phyloP scores from a whole-genome alignment of 257 asterid species.

The Solanum infundibuliforme region DNA sequence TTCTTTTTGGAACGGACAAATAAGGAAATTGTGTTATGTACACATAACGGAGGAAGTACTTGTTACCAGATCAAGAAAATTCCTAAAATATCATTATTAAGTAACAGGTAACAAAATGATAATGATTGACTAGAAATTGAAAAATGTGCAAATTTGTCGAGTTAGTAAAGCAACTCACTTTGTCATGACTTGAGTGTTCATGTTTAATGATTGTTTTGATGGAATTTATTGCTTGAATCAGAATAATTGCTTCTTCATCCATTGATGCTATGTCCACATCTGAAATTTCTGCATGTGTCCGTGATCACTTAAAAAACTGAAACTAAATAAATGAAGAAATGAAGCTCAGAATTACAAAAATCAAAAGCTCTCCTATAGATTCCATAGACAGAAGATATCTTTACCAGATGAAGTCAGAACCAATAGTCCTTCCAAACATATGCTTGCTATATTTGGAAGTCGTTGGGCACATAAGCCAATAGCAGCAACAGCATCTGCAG shows the following conservation, averaged over 20 bases:
- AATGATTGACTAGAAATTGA: background rate
- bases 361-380: slow-evolving; percentile 4
- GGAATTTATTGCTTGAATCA: slow-evolving; percentile 77
- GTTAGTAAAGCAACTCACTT: slow-evolving; percentile 30
- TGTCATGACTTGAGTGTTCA: slow-evolving; percentile 67
- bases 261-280: slow-evolving; percentile 30
- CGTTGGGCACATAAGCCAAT: slow-evolving; percentile 79
- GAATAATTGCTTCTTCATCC: slow-evolving; percentile 61
- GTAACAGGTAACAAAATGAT: background rate
- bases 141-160: background rate
- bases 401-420: slow-evolving; percentile 63
- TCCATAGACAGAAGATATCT: slow-evolving; percentile 7
- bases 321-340: background rate
- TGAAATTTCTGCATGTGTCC: slow-evolving; percentile 42
- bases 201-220: slow-evolving; percentile 68
- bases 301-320: slow-evolving; percentile 5
- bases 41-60: background rate
- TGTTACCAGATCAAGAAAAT: background rate
- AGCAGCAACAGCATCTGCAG: slow-evolving; percentile 92
- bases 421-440: slow-evolving; percentile 80
- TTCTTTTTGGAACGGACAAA: background rate
- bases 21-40: background rate
- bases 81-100: background rate
- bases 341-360: background rate
- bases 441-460: slow-evolving; percentile 55